Conservation (phyloP, 2,329 filamentous ascomycete species). For the Claviceps sp. region DNA sequence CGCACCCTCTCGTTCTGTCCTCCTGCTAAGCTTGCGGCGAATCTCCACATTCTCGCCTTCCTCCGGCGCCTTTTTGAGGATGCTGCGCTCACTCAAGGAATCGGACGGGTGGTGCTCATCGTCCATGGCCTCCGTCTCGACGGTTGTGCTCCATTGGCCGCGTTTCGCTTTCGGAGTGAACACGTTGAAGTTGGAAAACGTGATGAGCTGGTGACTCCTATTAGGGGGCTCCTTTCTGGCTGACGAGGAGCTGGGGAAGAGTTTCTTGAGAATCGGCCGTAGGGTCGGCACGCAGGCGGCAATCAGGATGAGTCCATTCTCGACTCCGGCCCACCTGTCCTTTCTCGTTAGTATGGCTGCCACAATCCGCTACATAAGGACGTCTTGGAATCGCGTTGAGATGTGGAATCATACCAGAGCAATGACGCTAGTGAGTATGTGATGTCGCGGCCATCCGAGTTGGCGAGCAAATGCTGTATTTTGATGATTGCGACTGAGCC, state of each 20-base stretch:
- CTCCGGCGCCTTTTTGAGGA: neutral
- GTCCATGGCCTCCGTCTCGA: slow-evolving; percentile 1
- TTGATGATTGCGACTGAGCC: slow-evolving; percentile 5
- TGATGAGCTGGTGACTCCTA: slow-evolving; percentile 2
- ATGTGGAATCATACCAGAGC: neutral
- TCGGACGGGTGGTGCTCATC: neutral
- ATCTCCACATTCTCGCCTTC: slow-evolving; percentile 2
- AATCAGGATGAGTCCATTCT: slow-evolving; percentile 5
- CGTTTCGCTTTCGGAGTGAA: slow-evolving; percentile 1
- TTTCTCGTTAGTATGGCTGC: neutral
- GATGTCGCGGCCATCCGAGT: slow-evolving; percentile 3
- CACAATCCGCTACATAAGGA: neutral
- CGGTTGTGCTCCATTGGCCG: slow-evolving; percentile 5
- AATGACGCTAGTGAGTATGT: slow-evolving; percentile 5
- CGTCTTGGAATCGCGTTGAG: neutral
- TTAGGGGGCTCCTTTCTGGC: neutral
- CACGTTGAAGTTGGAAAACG: slow-evolving; percentile 5
- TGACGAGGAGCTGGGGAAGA: slow-evolving; percentile 1
- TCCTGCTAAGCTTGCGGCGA: neutral
- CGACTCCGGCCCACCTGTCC: slow-evolving; percentile 5
- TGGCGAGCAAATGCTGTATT: slow-evolving; percentile 4
- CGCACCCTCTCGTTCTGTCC: neutral
- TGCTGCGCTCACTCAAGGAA: slow-evolving; percentile 2
- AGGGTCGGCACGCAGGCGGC: slow-evolving; percentile 5
- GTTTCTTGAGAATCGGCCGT: slow-evolving; percentile 4